Conservation (phyloP, 1,139 yeast species). For the Eremothecium cymbalariae region DNA sequence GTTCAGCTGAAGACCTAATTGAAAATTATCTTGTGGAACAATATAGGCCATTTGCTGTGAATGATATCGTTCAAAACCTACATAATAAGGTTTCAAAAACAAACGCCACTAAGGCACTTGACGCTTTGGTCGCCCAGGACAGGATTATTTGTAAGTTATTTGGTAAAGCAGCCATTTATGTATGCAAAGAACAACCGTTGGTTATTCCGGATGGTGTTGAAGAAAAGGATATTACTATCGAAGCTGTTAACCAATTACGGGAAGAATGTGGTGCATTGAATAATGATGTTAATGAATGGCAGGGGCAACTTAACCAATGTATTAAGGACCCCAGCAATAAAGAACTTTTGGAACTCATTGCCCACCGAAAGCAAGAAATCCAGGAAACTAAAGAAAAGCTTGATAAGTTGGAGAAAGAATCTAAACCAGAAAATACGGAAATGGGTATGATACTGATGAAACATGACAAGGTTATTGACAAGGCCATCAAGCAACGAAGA, state of each 20-base stretch:
- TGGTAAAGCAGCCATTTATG: slow-evolving; percentile 36
- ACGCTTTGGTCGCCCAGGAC: slow-evolving; percentile 26
- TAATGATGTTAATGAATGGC: slow-evolving; percentile 14
- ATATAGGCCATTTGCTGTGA: slow-evolving; percentile 37
- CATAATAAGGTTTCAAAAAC: slow-evolving; percentile 33
- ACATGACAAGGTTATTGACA: slow-evolving; percentile 11
- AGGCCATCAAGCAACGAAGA: slow-evolving; percentile 15
- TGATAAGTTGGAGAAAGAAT: slow-evolving; percentile 11
- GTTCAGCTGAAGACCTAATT: slow-evolving; percentile 16
- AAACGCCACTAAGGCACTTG: slow-evolving; percentile 29
- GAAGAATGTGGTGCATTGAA: slow-evolving; percentile 19
- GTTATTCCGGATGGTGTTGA: slow-evolving; percentile 11
- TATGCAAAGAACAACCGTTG: slow-evolving; percentile 27
- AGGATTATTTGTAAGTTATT: slow-evolving; percentile 32
- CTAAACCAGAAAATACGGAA: slow-evolving; percentile 16
- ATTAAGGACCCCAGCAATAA: slow-evolving; percentile 18
- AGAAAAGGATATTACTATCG: slow-evolving; percentile 14
- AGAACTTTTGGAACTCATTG: slow-evolving; percentile 12
- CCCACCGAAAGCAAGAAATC: slow-evolving; percentile 9
- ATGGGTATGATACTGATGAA: slow-evolving; percentile 9
- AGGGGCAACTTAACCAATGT: slow-evolving; percentile 11
- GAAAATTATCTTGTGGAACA: slow-evolving; percentile 33
- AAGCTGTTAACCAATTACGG: slow-evolving; percentile 16
- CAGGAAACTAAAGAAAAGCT: slow-evolving; percentile 10
- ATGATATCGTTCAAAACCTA: slow-evolving; percentile 35